Evolutionary conservation across 2,329 filamentous ascomycete genomes (phyloP), one percentile per base, ranked within the genome.

Genomic region (Sporothrix luriei): DNA sequence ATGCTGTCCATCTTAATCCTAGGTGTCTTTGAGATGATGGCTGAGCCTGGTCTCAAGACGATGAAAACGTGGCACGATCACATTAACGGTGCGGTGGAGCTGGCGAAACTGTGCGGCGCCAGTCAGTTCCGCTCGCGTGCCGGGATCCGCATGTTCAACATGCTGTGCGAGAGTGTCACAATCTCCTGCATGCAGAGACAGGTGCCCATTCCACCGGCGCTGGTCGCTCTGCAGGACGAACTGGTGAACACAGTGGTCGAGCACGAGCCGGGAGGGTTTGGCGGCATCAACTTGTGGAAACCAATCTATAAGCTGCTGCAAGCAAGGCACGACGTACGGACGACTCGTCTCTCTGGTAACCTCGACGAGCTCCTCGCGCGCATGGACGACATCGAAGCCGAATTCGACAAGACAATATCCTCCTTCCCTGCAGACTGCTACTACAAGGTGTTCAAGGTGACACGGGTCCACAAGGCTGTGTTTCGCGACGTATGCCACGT

Each of bases 1-100:
- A 82, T 87, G 80, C 81, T 83, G 43, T 81, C 79, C 0, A 82
- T 87, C 19, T 79, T 87, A 61, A 82, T 87, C 59, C 79, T 87
- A 6, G 82, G 84, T 55, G 82, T 85, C 4, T 87, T 84, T 72
- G 85, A 87, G 75, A 84, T 83, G 73, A 79, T 87, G 71, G 82
- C 83, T 13, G 84, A 84, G 19, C 79, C 78, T 24, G 81, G 79
- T 7, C 76, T 79, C 9, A 79, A 81, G 67, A 85, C 83, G 0
- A 78, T 85, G 73, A 77, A 79, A 67, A 83, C 83, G 13, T 87
- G 84, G 82, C 81, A 84, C 70, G 78, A 84, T 67, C 85, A 87
- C 73, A 79, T 87, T 49, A 82, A 82, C 62, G 85, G 84, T 11
- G 85, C 85, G 2, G 82, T 82, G 2, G 80, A 81, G 4, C 78